Evolutionary conservation across 805 yeast species (phyloP).

Genomic region (Wickerhamiella occidentalis): DNA sequence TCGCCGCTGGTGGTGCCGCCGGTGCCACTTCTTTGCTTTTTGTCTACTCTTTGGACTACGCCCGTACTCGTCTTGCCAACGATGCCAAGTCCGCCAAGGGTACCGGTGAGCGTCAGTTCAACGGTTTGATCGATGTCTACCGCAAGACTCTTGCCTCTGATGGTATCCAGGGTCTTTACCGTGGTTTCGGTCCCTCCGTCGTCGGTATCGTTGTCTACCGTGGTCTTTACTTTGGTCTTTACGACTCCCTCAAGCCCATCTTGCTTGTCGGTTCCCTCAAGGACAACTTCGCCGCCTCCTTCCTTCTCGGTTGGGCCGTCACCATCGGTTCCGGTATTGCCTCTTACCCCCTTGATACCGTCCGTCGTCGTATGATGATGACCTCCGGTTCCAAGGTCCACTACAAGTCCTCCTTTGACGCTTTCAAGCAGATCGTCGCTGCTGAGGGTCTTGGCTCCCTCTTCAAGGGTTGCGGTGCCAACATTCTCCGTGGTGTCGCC

Average conservation of each 20-base stretch:
- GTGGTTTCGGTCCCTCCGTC: slow-evolving; percentile 97
- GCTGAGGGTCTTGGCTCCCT: slow-evolving; percentile 81
- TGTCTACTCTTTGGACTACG: slow-evolving; percentile 90
- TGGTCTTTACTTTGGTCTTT: slow-evolving; percentile 94
- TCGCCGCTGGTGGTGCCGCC: slow-evolving; percentile 94
- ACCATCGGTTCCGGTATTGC: slow-evolving; percentile 95
- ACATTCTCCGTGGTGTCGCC: slow-evolving; percentile 97
- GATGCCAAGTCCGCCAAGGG: slow-evolving; percentile 70
- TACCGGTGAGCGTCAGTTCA: slow-evolving; percentile 81
- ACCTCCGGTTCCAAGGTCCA: slow-evolving; percentile 92
- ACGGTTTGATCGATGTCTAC: slow-evolving; percentile 90
- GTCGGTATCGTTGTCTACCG: slow-evolving; percentile 93
- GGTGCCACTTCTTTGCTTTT: slow-evolving; percentile 85
- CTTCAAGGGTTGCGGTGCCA: slow-evolving; percentile 98
- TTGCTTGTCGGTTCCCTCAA: slow-evolving; percentile 80
- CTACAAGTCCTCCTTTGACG: slow-evolving; percentile 85
- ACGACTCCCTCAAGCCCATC: slow-evolving; percentile 87
- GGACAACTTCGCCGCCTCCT: slow-evolving; percentile 83
- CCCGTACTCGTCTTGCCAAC: slow-evolving; percentile 95
- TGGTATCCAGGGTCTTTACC: slow-evolving; percentile 93
- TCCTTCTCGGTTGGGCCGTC: slow-evolving; percentile 90
- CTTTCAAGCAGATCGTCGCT: slow-evolving; percentile 76
- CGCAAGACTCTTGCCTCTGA: slow-evolving; percentile 84
- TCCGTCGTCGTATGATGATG: slow-evolving; percentile 99
- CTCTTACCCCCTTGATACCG: slow-evolving; percentile 94